Base-by-base conservation (phyloP, 2,329 filamentous ascomycete species). In the Alternaria infectoria region DNA sequence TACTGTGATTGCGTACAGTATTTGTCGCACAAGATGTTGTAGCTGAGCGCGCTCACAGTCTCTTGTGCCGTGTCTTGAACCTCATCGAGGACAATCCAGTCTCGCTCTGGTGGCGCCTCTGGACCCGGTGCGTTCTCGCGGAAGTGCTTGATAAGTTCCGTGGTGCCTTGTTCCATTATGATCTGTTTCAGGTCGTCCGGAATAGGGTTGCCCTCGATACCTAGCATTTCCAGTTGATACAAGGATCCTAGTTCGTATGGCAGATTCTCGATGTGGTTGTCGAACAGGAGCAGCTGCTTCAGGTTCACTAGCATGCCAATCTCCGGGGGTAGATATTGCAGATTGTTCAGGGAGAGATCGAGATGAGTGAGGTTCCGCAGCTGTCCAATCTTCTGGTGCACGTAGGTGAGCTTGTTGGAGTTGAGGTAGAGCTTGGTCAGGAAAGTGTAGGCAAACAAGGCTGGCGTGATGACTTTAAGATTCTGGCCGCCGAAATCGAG, bases 401-500 rank as follows among this genome's bases (percentile, higher is more conserved):
- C 83, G 49, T 87, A 86, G 26, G 89, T 89, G 62, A 99, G 86
- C 78, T 93, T 94, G 85, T 99, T 99, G 70, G 93, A 95, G 72
- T 93, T 93, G 66, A 99, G 89, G 79, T 97, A 97, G 28, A 99
- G 87, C 80, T 96, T 95, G 69, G 92, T 92, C 60, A 99, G 84
- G 79, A 99, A 98, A 47, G 87, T 87, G 81, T 98, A 99, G 70
- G 81, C 81, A 83, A 98, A 98, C 30, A 99, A 85, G 47, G 91
- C 88, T 9, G 88, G 83, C 1, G 93, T 90, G 30, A 99, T 85
- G 62, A 93, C 92, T 70, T 93, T 91, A 52, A 99, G 84, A 19
- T 95, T 95, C 82, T 98, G 96, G n/a, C 96, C 96, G 72, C 94
- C 96, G 78, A 98, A 90, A 80, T 99, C 96, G 72, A 99, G 85